Evolutionary conservation across 768 basidiomycete species (phyloP).

Genomic region (Macrolepiota fuliginosa): DNA sequence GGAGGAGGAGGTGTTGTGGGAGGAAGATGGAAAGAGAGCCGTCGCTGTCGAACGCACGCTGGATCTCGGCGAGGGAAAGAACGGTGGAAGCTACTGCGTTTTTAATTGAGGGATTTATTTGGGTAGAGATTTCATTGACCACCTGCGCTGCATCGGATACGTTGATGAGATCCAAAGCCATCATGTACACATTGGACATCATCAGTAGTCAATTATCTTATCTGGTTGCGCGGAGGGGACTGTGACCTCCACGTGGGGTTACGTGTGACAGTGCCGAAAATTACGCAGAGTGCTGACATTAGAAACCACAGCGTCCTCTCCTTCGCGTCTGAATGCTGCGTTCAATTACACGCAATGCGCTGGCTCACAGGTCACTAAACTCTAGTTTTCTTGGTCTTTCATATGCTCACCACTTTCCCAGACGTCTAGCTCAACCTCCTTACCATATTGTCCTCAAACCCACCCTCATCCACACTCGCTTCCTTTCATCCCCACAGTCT

Average conservation of each 20-base stretch:
- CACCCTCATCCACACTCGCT: slow-evolving; percentile 9
- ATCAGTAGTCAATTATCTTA: no score
- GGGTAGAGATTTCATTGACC: background rate
- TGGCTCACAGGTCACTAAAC: slow-evolving; percentile 11
- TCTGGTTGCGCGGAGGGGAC: no score
- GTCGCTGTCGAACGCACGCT: slow-evolving; percentile 1
- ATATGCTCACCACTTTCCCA: background rate
- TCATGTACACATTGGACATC: no score
- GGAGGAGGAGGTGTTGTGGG: slow-evolving; percentile 18
- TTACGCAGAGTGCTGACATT: no score
- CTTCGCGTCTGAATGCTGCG: slow-evolving; percentile 17
- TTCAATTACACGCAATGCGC: slow-evolving; percentile 14
- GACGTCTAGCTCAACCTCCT: background rate
- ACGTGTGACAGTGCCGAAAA: slow-evolving; percentile 1
- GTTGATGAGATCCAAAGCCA: slow-evolving; percentile 3
- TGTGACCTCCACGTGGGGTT: background rate
- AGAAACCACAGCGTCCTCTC: no score
- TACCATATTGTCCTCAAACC: background rate
- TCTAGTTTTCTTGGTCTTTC: background rate
- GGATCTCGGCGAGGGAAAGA: slow-evolving; percentile 17
- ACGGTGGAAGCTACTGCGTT: slow-evolving; percentile 19
- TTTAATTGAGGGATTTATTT: slow-evolving; percentile 8
- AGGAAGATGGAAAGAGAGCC: background rate
- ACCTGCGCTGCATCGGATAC: background rate
- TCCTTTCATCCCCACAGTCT: slow-evolving; percentile 15